Evolutionary conservation across 176 grass and related monocot genomes (phyloP), one percentile per base, ranked within the genome.

Genomic region (Typha latifolia): DNA sequence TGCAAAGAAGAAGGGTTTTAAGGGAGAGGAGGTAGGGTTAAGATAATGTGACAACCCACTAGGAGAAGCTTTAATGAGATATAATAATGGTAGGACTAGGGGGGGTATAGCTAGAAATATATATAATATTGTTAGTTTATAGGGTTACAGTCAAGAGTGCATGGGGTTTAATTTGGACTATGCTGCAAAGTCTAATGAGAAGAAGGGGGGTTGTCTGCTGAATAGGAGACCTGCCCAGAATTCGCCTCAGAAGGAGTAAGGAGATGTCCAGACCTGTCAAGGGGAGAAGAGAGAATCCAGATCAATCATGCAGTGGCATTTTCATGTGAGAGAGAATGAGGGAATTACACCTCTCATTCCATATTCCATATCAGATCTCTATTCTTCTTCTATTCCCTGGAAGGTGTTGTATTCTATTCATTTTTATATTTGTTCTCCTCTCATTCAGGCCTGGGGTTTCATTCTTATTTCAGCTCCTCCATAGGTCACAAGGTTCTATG

Each of bases 141-240:
- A 67, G 32, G 64, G 32, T 48, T 31, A 49, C 63, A 49, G 51
- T 76, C 37, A 51, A 67, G 34, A 76, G 51, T 34, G 51, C 51
- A 57, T 49, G 29, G 29, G 73, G 18, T 48, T 43, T 43, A 21
- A 19, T 59, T 24, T 49, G 51, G 73, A 76, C 32, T 67, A 21
- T 56, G 59, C 9, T 67, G 50, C 12, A 22, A 49, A 67, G 49
- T 61, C 29, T 57, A 75, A 66, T 32, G 63, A 66, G 62, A 66
- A 57, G 22, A 56, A 61, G 14, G 64, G 32, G 64, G 43, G 73
- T 48, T 67, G 73, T 49, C 73, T 27, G 63, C 66, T 66, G 64
- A 76, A 66, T 26, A 75, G 63, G 63, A 31, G 18, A 75, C 63
- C 72, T 66, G 50, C 20, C 63, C 37, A 12, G 43, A 59, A 49